Conservation (phyloP, 495 filamentous ascomycete species). For the Daldinia grandis region DNA sequence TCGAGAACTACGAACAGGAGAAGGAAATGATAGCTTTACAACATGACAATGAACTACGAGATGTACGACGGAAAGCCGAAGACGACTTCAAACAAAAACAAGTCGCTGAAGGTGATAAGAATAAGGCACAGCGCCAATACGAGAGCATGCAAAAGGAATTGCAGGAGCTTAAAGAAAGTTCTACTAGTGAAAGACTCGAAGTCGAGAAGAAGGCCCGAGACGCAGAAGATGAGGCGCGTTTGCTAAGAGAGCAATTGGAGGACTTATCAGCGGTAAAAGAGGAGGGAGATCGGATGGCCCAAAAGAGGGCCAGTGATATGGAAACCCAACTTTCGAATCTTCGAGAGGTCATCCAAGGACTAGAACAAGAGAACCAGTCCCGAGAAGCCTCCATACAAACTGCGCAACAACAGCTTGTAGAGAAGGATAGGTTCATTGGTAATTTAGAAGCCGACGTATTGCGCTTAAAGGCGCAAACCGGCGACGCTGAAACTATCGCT, state of each 20-base stretch:
- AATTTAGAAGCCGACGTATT: constrained; percentile 83
- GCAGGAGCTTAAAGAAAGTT: constrained; percentile 71
- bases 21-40: constrained; percentile 77
- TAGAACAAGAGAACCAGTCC: constrained; percentile 74
- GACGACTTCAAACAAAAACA: constrained; percentile 86
- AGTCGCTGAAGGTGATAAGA: constrained; percentile 72
- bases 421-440: constrained; percentile 74
- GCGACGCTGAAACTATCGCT: constrained; percentile 80
- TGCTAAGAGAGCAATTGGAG: constrained; percentile 77
- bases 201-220: constrained; percentile 76
- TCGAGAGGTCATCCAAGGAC: constrained; percentile 71
- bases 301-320: constrained; percentile 74
- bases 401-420: constrained; percentile 70
- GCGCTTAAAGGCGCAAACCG: constrained; percentile 80
- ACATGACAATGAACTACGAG: constrained; percentile 83
- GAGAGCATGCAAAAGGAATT: constrained; percentile 76
- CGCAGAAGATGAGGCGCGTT: constrained; percentile 74
- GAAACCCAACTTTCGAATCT: constrained; percentile 74
- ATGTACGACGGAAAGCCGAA: constrained; percentile 76
- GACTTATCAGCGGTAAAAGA: constrained; percentile 76
- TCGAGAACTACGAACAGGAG: constrained; percentile 81
- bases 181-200: constrained; percentile 69
- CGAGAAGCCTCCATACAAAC: constrained; percentile 69
- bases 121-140: constrained; percentile 72
- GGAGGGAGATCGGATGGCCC: constrained; percentile 72